A percentile compares a stretch with the other conserved stretches of the same genome.
phyloP scores from a whole-genome alignment of 179 eudicot genomes.

The Camellia oleifera region DNA sequence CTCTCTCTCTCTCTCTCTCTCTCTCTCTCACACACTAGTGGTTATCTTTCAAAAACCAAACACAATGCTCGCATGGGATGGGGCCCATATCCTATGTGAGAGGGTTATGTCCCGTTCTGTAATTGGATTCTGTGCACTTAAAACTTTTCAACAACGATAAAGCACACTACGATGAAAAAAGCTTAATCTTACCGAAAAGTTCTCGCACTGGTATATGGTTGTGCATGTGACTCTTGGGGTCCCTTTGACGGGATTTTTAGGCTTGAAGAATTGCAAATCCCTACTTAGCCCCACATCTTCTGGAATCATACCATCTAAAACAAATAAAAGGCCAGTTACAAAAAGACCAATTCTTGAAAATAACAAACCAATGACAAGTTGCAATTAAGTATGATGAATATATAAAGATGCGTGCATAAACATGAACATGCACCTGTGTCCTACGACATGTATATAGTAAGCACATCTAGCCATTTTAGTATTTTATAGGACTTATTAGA shows the following conservation, averaged over 20 bases:
- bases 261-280: slow-evolving; percentile 61
- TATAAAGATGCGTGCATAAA: too few relatives aligned
- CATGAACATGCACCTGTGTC: background rate
- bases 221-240: slow-evolving; percentile 58
- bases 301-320: slow-evolving; percentile 65
- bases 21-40: too few relatives aligned
- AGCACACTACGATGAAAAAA: background rate
- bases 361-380: background rate
- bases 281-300: slow-evolving; percentile 76
- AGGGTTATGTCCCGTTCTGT: too few relatives aligned
- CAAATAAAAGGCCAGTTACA: slow-evolving; percentile 3
- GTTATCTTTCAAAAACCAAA: too few relatives aligned
- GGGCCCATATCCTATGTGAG: too few relatives aligned
- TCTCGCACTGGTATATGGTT: slow-evolving; percentile 52
- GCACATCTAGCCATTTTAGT: background rate
- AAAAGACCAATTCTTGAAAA: background rate
- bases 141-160: background rate
- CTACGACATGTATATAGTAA: background rate
- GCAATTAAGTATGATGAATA: background rate
- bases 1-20: too few relatives aligned
- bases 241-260: slow-evolving; percentile 26
- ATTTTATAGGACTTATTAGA: background rate
- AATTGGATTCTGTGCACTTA: too few relatives aligned
- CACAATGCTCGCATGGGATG: too few relatives aligned
- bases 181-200: slow-evolving; percentile 54